Evolutionary conservation across 306 rosid species (phyloP), one percentile per base, ranked within the genome.

Genomic region (Benincasa hispida): DNA sequence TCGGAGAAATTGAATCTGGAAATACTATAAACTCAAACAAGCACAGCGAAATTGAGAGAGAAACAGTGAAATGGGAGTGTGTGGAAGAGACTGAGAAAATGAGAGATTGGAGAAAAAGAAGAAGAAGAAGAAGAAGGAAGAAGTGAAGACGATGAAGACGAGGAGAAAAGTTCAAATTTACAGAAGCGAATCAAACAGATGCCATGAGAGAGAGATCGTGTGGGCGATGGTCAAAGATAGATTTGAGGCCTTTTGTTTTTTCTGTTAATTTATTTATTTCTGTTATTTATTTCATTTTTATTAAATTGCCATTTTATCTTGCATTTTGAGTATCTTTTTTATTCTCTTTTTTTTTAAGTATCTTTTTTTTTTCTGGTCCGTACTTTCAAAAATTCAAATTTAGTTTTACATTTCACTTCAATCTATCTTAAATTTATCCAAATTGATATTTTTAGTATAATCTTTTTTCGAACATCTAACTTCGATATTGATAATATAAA

Each of bases 211-310:
- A 47, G 76, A 70, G 59, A 21, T 41, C n/a, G 32, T 13, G 74
- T 27, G 74, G n/a, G 55, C 74, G 55, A 72, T 30, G 76, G 76
- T 72, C 76, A 72, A 72, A 72, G 76, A 53, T 72, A 72, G 76
- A 72, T 72, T 72, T 72, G 42, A 48, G 51, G 59, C 41, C 24
- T 24, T 70, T 70, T 47, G 41, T 18, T 14, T 47, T 72, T 48
- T 14, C 51, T 47, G 5, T 72, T 15, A 6, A n/a, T 47, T 69
- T 13, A 15, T 48, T 10, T 37, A 8, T 37, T 37, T 0, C 6
- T 37, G 5, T 37, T 7, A 8, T 41, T 41, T 9, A 8, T 45
- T 11, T 12, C 5, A 3, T 45, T 45, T 45, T 11, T 11, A 1
- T 47, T 48, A 13, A 48, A 13, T 12, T 42, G 15, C 51, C 51